Evolutionary conservation across 2,329 filamentous ascomycete species (phyloP), one percentile per base, ranked within the genome.

Genomic region (Exophiala sideris): DNA sequence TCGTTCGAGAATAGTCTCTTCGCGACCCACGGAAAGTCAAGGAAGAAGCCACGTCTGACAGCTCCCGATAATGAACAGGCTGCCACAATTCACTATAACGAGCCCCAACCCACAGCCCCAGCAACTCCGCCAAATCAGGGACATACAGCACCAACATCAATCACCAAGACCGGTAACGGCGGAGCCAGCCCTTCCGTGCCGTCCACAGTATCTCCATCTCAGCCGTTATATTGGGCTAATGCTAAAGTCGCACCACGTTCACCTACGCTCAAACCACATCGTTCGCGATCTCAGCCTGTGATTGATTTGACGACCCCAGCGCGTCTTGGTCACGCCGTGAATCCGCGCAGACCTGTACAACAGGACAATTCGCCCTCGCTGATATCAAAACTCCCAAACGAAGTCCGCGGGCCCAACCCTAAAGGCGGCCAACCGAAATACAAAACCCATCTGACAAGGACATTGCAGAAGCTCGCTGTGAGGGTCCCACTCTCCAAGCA

Each of bases 361-460:
- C 12, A n/a, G 33, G 42, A 24, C n/a, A 12, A 33, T 36, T 18
- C 16, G 16, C 16, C 16, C 24, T 29, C 24, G 24, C 32, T 45
- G n/a, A 20, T 51, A 29, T 32, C 18, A 45, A 44, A 53, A 14
- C 39, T 57, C 3, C 46, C 50, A 24, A 47, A 55, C 12, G 38
- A 56, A 34, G 24, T 57, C 12, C 21, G 38, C 10, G 42, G 44
- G 12, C 57, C 51, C 5, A 20, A 50, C 20, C 48, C 57, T 32
- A 18, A 33, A 18, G 54, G 54, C 12, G 54, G 57, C 35, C 48
- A 48, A 20, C 5, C 35, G 35, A 53, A 14, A 33, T 63, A 59
- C 45, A 66, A 56, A 56, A 77, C 78, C 33, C 72, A 89, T 39
- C 67, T 88, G 38, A 87, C 87, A 0, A 68, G 71, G 9, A 72